Conservation (phyloP, 257 asterid species). For the Mentha longifolia region DNA sequence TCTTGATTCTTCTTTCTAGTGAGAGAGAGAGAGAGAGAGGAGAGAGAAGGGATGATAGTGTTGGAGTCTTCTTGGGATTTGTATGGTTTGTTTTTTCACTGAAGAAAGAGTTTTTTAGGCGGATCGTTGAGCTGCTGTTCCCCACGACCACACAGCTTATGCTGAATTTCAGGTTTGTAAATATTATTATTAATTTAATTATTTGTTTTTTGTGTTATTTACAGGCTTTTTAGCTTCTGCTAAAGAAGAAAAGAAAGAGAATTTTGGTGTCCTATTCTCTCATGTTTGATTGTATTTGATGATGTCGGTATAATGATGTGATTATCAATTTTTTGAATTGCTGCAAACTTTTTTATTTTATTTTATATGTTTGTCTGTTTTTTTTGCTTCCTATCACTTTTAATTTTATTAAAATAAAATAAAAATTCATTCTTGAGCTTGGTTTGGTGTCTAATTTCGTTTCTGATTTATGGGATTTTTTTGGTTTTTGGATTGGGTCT, state of each 20-base stretch:
- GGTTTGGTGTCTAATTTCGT: constrained; percentile 13
- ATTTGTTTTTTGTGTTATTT: constrained; percentile 32
- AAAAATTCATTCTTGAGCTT: constrained; percentile 5
- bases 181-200: constrained; percentile 17
- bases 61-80: constrained; percentile 57
- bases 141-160: constrained; percentile 45
- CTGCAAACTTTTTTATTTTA: background rate
- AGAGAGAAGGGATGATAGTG: constrained; percentile 32
- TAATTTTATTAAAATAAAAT: background rate
- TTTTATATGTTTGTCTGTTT: background rate
- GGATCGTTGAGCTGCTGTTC: constrained; percentile 56
- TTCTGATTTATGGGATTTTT: constrained; percentile 4
- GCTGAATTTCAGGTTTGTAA: constrained; percentile 52
- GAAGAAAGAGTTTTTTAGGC: constrained; percentile 35
- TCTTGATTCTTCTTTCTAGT: constrained; percentile 9
- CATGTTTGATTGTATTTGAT: constrained; percentile 27
- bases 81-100: constrained; percentile 40
- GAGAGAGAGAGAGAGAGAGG: constrained; percentile 24
- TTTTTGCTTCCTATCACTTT: constrained; percentile 2
- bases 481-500: constrained; percentile 10
- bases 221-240: constrained; percentile 23
- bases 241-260: background rate
- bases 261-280: constrained; percentile 15
- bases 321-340: constrained; percentile 28
- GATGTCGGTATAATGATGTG: constrained; percentile 31